Percentiles rank a stretch among this genome's conserved stretches.
These are phyloP conservation scores for Jamesozyma jinghongensis DNA, from an alignment of 805 yeast genomes.

Conservation along the genomic window DNA sequence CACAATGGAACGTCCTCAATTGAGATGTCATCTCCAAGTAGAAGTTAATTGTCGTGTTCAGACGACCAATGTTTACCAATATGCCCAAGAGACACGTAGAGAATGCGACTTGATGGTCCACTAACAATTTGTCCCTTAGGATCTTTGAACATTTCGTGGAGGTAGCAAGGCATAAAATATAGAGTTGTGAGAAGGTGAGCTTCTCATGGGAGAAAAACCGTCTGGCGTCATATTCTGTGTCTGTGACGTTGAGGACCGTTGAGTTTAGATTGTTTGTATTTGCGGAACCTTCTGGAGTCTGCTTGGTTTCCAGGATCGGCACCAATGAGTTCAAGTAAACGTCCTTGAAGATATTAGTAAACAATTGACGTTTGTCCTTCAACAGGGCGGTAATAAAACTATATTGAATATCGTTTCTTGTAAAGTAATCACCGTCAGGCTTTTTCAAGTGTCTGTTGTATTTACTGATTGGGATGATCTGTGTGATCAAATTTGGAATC, in stretches of 20 bases:
- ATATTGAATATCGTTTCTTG: slow-evolving; percentile 81
- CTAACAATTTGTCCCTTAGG: slow-evolving; percentile 63
- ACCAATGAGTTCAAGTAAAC: slow-evolving; percentile 30
- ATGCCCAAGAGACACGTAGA: slow-evolving; percentile 76
- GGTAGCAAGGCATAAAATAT: slow-evolving; percentile 71
- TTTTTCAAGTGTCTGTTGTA: slow-evolving; percentile 60
- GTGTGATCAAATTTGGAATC: background rate
- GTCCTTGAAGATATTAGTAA: slow-evolving; percentile 51
- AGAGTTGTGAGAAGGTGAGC: slow-evolving; percentile 74
- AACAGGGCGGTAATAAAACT: slow-evolving; percentile 63
- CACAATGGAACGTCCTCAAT: slow-evolving; percentile 84
- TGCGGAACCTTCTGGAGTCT: background rate
- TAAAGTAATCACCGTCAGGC: slow-evolving; percentile 84
- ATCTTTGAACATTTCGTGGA: slow-evolving; percentile 78
- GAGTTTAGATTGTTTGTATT: slow-evolving; percentile 9
- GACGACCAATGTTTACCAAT: slow-evolving; percentile 82
- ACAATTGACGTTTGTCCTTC: slow-evolving; percentile 52
- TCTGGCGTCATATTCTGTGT: slow-evolving; percentile 32
- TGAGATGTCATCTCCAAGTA: slow-evolving; percentile 94
- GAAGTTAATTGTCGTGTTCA: slow-evolving; percentile 91
- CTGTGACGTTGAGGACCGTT: slow-evolving; percentile 20
- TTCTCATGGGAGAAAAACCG: slow-evolving; percentile 34
- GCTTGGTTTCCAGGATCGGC: slow-evolving; percentile 20
- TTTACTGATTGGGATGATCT: slow-evolving; percentile 2
- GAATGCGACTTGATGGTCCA: slow-evolving; percentile 52